These are phyloP conservation scores for Trichosporon sp. DNA, from an alignment of 1,284 basidiomycete genomes.

Conservation along the genomic window DNA sequence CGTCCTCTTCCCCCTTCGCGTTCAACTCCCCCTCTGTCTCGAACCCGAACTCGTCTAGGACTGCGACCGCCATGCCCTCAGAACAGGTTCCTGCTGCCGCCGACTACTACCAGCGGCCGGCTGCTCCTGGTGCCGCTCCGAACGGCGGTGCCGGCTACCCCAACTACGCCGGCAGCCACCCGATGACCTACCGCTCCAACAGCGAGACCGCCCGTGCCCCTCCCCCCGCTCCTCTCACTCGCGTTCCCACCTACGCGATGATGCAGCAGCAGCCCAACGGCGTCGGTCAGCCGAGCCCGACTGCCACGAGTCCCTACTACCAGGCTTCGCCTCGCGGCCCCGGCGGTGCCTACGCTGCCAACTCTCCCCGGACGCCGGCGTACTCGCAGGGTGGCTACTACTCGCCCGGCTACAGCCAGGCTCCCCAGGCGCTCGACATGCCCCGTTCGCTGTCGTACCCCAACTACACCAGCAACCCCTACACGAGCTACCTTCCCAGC, in stretches of 20 bases:
- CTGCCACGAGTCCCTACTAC: conserved; percentile 32
- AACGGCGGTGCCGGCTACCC: conserved; percentile 35
- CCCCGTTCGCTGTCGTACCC: conserved; percentile 52
- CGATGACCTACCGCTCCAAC: conserved; percentile 47
- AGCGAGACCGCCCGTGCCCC: conserved; percentile 40
- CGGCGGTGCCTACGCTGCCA: conserved; percentile 26
- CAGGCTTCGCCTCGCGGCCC: conserved; percentile 27
- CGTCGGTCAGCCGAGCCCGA: conserved; percentile 26
- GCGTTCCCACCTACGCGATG: conserved; percentile 30
- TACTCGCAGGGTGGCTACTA: conserved; percentile 33
- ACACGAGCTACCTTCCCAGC: conserved; percentile 34
- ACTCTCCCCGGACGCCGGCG: conserved; percentile 27
- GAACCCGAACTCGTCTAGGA: conserved; percentile 17
- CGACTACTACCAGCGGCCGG: conserved; percentile 18
- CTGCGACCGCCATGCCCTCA: conserved; percentile 1
- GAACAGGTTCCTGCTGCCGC: conserved; percentile 5
- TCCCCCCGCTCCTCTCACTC: conserved; percentile 33
- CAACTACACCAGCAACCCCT: conserved; percentile 38
- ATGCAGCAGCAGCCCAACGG: conserved; percentile 23
- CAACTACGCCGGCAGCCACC: conserved; percentile 37
- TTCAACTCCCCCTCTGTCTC: conserved; percentile 16
- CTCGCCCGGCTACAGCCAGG: conserved; percentile 31
- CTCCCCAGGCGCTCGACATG: conserved; percentile 45
- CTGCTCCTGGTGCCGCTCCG: conserved; percentile 1
- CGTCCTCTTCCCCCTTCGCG: conserved; percentile 11